A percentile compares a stretch with the other conserved stretches of the same genome.
phyloP scores from a whole-genome alignment of 2,329 filamentous ascomycete species.

The Mycocentrospora acerina region DNA sequence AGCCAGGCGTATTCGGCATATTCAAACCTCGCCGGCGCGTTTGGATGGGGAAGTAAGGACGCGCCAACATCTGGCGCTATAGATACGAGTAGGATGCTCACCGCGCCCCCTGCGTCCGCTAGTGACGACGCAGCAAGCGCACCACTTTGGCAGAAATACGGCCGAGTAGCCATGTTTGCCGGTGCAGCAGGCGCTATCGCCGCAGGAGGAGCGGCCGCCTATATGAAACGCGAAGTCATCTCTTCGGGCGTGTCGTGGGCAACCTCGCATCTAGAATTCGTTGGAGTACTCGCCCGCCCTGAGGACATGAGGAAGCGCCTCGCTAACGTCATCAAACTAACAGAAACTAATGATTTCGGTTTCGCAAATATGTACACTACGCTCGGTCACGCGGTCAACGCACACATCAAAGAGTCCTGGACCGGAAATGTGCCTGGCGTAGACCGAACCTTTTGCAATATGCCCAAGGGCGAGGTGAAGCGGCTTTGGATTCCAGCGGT shows the following conservation, averaged over 20 bases:
- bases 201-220: conserved; percentile 81
- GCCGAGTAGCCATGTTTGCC: conserved; percentile 80
- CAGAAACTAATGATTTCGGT: conserved; percentile 67
- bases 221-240: conserved; percentile 80
- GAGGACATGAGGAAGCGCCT: conserved; percentile 79
- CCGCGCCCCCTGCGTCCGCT: conserved; percentile 41
- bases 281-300: conserved; percentile 81
- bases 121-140: conserved; percentile 48
- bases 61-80: conserved; percentile 19
- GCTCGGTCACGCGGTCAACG: conserved; percentile 68
- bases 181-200: conserved; percentile 79
- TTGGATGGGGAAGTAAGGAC: conserved; percentile 59
- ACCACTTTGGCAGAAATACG: conserved; percentile 73
- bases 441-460: conserved; percentile 84
- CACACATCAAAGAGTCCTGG: conserved; percentile 42
- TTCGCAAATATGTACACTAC: conserved; percentile 87
- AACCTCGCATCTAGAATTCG: conserved; percentile 87
- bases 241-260: conserved; percentile 78
- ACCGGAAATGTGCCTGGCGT: conserved; percentile 63
- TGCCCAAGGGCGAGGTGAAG: conserved; percentile 39
- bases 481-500: conserved; percentile 48
- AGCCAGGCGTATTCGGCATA: conserved; percentile 67
- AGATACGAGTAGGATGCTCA: conserved; percentile 39
- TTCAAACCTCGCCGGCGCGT: conserved; percentile 62
- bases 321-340: conserved; percentile 64